Evolutionary conservation across 1,284 basidiomycete species (phyloP).

Genomic region (Cronartium quercuum): DNA sequence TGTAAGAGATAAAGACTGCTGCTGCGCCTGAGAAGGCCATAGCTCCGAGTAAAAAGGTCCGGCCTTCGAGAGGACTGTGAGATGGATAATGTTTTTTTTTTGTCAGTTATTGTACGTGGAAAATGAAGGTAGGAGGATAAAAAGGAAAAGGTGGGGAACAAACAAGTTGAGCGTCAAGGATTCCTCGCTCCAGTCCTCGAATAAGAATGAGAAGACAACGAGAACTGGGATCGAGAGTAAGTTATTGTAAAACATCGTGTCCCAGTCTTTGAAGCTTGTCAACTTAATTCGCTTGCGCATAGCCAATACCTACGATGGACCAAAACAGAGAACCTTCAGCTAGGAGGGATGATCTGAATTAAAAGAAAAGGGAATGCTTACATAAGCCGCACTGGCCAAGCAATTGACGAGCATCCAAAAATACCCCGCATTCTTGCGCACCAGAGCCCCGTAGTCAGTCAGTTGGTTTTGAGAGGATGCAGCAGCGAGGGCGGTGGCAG

Average conservation of each 20-base stretch:
- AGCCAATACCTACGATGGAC: slow-evolving; percentile 65
- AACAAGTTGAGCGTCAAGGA: slow-evolving; percentile 82
- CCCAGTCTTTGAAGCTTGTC: slow-evolving; percentile 99
- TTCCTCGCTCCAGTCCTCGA: slow-evolving; percentile 82
- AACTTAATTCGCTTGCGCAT: slow-evolving; percentile 97
- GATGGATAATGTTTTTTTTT: slow-evolving; percentile 18
- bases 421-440: slow-evolving; percentile 73
- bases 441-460: slow-evolving; percentile 45
- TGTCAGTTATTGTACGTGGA: slow-evolving; percentile 13
- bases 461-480: slow-evolving; percentile 41
- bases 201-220: slow-evolving; percentile 69
- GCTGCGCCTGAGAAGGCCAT: slow-evolving; percentile 94
- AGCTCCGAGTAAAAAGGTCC: slow-evolving; percentile 71
- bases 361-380: slow-evolving; percentile 52
- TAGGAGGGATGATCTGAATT: neutral
- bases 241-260: slow-evolving; percentile 99
- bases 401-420: slow-evolving; percentile 97
- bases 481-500: slow-evolving; percentile 40
- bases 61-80: slow-evolving; percentile 70
- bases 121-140: neutral
- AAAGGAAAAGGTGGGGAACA: slow-evolving; percentile 3
- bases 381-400: slow-evolving; percentile 81
- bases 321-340: neutral
- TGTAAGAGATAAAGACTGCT: slow-evolving; percentile 95
- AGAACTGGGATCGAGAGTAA: slow-evolving; percentile 88